Evolutionary conservation across 192 early-diverging fungal genomes (phyloP), one percentile per base, ranked within the genome.

Genomic region (Obelidium mucronatum): DNA sequence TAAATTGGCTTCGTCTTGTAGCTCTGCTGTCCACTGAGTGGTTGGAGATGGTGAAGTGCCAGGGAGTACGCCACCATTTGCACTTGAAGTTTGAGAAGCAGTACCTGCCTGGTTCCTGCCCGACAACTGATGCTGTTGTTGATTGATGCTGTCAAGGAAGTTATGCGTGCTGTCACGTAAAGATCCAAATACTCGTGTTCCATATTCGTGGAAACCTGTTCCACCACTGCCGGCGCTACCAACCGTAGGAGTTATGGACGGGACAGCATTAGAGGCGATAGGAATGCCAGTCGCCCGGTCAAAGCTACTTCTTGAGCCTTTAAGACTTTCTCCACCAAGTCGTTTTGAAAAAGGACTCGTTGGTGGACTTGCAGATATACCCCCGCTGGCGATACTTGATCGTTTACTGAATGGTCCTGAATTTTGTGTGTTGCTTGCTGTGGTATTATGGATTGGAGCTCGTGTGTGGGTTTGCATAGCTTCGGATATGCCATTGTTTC

Each of bases 141-240:
- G 31, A 6, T 64, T 59, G 35, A 58, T 76, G 61, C 54, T 37
- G 30, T 78, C 79, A 0, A 83, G 82, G 52, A 83, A 80, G 51
- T 80, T 63, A 66, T 83, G 82, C 1, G 82, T 77, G 5, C 64
- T 70, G 22, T 83, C 82, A n/a, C 82, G 75, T 6, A 83, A 56
- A 22, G 78, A 80, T 51, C 82, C 82, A 66, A 82, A 82, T 22
- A 82, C 76, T 19, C 81, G 77, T 24, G 40, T 40, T 8, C 59
- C 58, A 62, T 62, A 60, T 13, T 74, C 58, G 40, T 62, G 59
- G 17, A 62, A 40, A 11, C 60, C 56, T 24, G n/a, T 51, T 40
- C 37, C 66, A 34, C 34, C 62, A 24, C 55, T 31, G 4, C 66
- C 66, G 1, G 55, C 42, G 31, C 72, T 74, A 33, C 72, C 72